Conservation (phyloP, 768 basidiomycete genomes). For the Leccinum rimulosum region DNA sequence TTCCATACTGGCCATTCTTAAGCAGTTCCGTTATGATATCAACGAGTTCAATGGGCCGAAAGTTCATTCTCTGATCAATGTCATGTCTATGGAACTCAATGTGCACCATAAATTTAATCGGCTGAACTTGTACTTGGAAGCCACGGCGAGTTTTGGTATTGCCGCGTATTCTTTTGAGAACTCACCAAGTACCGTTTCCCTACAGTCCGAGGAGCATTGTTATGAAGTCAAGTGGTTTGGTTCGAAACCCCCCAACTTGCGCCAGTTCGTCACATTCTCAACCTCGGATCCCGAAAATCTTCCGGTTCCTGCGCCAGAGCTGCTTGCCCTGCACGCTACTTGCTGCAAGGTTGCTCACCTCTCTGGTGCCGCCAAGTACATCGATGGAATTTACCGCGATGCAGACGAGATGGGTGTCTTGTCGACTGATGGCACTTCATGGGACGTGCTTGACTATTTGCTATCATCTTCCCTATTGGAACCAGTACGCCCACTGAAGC, state of each 20-base stretch:
- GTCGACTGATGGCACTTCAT: slow-evolving; percentile 4
- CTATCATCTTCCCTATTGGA: not conserved
- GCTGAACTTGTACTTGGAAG: slow-evolving; percentile 6
- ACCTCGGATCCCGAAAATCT: slow-evolving; percentile 3
- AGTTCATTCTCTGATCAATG: slow-evolving; percentile 10
- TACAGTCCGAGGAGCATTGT: not conserved
- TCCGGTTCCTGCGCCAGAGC: slow-evolving; percentile 12
- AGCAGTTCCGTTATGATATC: not conserved
- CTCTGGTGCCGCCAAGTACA: slow-evolving; percentile 20
- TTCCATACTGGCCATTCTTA: not conserved
- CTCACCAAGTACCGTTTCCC: not conserved
- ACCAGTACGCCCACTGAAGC: no score
- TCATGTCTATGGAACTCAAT: not conserved
- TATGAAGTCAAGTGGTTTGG: slow-evolving; percentile 8
- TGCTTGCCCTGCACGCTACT: slow-evolving; percentile 22
- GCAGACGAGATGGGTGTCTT: slow-evolving; percentile 3
- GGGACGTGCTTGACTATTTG: not conserved
- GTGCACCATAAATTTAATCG: slow-evolving; percentile 2
- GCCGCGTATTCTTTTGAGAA: not conserved
- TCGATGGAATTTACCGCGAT: slow-evolving; percentile 12
- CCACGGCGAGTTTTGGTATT: slow-evolving; percentile 1
- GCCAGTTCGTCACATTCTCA: slow-evolving; percentile 4
- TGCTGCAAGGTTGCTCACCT: slow-evolving; percentile 27
- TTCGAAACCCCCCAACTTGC: not conserved
- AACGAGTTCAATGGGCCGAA: not conserved